Base-by-base conservation (phyloP, 768 basidiomycete genomes). In the Stropharia rugosoannulata region DNA sequence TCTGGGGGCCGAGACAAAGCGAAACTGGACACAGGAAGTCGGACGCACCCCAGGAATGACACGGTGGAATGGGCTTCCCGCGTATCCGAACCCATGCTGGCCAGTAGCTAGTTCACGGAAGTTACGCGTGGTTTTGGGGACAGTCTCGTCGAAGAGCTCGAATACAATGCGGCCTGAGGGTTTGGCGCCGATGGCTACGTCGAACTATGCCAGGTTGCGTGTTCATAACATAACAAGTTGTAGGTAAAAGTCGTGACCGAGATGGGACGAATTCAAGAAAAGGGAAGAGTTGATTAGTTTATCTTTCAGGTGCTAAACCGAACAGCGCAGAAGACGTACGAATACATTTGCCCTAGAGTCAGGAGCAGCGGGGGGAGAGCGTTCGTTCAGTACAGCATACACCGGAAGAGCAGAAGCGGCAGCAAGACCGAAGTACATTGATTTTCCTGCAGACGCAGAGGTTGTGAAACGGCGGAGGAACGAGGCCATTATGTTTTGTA, bases 71-170 rank as follows among this genome's bases (percentile, higher is more conserved):
- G 56, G 57, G 56, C 84, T 85, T 2, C 79, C 82, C 22, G 80
- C 70, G 72, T 94, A 97, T 7, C 88, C 90, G 61, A 87, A 86
- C 16, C 85, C 82, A 57, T 83, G 78, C 62, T 83, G 75, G 6
- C 83, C 84, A 5, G 85, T 83, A 7, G 86, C 83, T 44, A 95
- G 79, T 66, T 89, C 86, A 51, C 92, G 86, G 76, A 94, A 95
- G 77, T 94, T 93, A 48, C 71, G 73, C 2, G 89, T 70, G 10
- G 93, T 95, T 70, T 80, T 83, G 51, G 94, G 94, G n/a, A 92
- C 90, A 15, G 81, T 77, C 53, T 87, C 82, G 70, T 94, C 90
- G 72, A 81, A 93, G 41, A 95, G 81, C 70, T 89, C 85, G 82
- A 95, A 92, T 25, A 86, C 79, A 61, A 95, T 83, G 43, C 88